Base-by-base conservation (phyloP, 768 basidiomycete species). In the Imleria badia region DNA sequence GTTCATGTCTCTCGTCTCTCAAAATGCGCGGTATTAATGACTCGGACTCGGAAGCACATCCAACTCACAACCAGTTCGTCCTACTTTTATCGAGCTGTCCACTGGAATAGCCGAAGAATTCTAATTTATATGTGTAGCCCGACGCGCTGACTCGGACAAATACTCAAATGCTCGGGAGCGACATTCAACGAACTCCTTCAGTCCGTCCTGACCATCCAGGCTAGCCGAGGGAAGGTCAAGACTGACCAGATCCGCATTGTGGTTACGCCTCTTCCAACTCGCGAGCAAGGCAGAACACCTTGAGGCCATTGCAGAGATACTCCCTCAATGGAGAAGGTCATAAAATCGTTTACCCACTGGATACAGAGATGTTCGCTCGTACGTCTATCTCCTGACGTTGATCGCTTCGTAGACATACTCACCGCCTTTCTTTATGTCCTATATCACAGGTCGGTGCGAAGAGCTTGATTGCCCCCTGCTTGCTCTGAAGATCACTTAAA, bases 401-500 rank as follows among this genome's bases (percentile, higher is more conserved):
- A 10, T 29, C 26, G 0, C 51, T 45, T 56, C 26, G 3, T 23
- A 31, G 12, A 7, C 19, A 10, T 5, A 26, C 23, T 58, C 30
- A 52, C 47, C 23, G 11, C 8, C 10, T n/a, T 17, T n/a, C n/a
- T n/a, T n/a, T n/a, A n/a, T n/a, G n/a, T n/a, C n/a, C 39, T 33
- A 19, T 38, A 2, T 30, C 17, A 35, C 34, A 89, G 86, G 80
- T 22, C 86, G 87, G 10, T 88, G 85, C 50, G 74, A 79, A 55
- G 78, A 85, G 60, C 76, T 87, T 2, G 63, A 70, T 14, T 81
- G 81, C 53, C 81, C 83, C 4, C 60, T 70, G 23, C 76, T 87
- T 36, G 84, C 86, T 4, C 71, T 89, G 13, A 71, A 20, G 72
- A 88, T 63, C 85, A 78, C 52, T 73, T 83, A 14, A 84, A 82